phyloP scores from a whole-genome alignment of 805 yeast species.

The Kodamaea hsintzibuensis region DNA sequence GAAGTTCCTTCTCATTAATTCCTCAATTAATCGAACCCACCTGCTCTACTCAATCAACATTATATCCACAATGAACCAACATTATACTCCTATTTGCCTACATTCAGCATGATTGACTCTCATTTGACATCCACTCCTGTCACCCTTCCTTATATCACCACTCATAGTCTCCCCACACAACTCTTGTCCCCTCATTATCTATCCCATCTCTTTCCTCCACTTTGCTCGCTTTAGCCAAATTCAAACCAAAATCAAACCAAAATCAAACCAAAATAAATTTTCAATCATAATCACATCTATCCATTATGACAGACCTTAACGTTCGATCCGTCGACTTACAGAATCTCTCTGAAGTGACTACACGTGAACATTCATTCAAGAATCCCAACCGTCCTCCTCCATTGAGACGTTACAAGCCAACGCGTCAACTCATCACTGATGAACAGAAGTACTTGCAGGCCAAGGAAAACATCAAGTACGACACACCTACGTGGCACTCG shows the following conservation, averaged over 20 bases:
- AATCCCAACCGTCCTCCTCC: slow-evolving; percentile 51
- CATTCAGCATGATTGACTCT: too few relatives aligned
- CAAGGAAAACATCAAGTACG: slow-evolving; percentile 39
- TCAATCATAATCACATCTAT: not conserved
- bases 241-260: too few relatives aligned
- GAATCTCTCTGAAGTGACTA: slow-evolving; percentile 38
- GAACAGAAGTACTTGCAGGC: slow-evolving; percentile 66
- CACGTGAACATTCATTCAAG: slow-evolving; percentile 58
- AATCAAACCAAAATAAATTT: not conserved
- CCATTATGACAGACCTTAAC: slow-evolving; percentile 6
- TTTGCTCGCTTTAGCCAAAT: not conserved
- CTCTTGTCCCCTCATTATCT: not conserved
- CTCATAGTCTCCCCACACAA: not conserved
- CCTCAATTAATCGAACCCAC: too few relatives aligned
- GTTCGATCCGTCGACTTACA: slow-evolving; percentile 20
- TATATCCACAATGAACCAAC: too few relatives aligned
- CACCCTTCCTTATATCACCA: not conserved
- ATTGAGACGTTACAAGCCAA: slow-evolving; percentile 67
- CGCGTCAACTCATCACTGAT: slow-evolving; percentile 71
- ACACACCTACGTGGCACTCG: slow-evolving; percentile 67
- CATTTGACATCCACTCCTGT: too few relatives aligned
- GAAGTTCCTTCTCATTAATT: too few relatives aligned
- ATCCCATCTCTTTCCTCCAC: not conserved
- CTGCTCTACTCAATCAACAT: too few relatives aligned
- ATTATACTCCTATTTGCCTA: too few relatives aligned